Base-by-base conservation (phyloP, 805 yeast species). In the Candida insectorum region DNA sequence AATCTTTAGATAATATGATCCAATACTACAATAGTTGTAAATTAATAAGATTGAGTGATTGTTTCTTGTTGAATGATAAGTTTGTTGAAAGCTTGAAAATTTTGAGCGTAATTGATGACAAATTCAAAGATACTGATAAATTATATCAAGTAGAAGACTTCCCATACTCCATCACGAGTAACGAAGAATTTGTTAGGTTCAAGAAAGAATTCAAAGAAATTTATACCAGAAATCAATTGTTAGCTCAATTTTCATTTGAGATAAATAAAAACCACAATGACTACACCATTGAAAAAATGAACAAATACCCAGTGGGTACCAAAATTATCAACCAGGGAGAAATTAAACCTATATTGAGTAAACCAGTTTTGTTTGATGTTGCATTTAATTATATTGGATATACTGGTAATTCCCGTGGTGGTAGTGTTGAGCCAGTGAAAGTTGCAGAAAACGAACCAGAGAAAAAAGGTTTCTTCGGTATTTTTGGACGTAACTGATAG, bases 301-400 rank as follows among this genome's bases (percentile, higher is more conserved):
- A 60, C 45, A 55, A 55, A 27, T 68, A 52, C 38, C 74, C 76
- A 6, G 22, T 16, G 9, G 49, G 44, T 6, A 40, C 48, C 29
- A 32, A 47, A 15, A 39, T 58, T 22, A 40, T 56, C 16, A 56
- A 55, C 30, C 42, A 62, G 8, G 50, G 43, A 14, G 40, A 34
- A 7, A 39, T 87, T 25, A 64, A 61, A 42, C 84, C 94, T 1
- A 76, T 85, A 2, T 71, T 79, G 33, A 75, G 81, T 37, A 91
- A 93, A 59, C 96, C 98, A 0, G 95, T 88, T 7, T 73, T 89
- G 49, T 93, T 87, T 49, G 98, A 91, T 54, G 68, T 86, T 44
- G 97, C 95, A 0, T 89, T 70, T 66, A 89, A 88, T 54, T 88
- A 85, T 51, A 73, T 89, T 33, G 67, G 70, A 22, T 80, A 79